Evolutionary conservation across 179 eudicot species (phyloP).

Genomic region (Beta lomatogona): DNA sequence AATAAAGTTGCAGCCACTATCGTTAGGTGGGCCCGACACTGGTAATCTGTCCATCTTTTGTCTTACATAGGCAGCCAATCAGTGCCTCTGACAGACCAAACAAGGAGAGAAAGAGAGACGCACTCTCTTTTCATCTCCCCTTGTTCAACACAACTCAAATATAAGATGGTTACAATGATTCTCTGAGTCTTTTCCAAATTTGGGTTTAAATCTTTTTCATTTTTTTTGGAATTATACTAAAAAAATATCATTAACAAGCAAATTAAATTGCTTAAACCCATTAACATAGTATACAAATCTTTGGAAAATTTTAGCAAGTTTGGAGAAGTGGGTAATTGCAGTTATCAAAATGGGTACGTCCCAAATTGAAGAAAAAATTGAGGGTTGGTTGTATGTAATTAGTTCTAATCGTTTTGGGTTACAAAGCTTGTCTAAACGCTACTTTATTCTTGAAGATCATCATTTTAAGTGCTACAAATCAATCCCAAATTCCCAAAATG

Average conservation of each 20-base stretch:
- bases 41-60: constrained; percentile 6
- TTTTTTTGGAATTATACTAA: background rate
- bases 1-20: background rate
- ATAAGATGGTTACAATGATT: background rate
- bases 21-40: background rate
- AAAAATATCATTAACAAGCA: background rate
- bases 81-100: constrained; percentile 7
- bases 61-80: background rate
- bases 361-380: constrained; percentile 40
- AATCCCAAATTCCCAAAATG: constrained; percentile 36
- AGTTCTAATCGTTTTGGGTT: constrained; percentile 63
- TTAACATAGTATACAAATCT: background rate
- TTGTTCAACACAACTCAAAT: background rate
- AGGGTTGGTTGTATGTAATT: constrained; percentile 66
- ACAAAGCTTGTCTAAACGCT: constrained; percentile 54
- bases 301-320: background rate
- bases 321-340: constrained; percentile 2
- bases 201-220: background rate
- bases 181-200: background rate
- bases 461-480: constrained; percentile 60
- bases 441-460: constrained; percentile 64
- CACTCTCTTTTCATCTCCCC: background rate
- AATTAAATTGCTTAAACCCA: background rate
- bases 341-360: constrained; percentile 30
- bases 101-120: background rate